Conservation (phyloP, 2,329 filamentous ascomycete genomes). For the Blastomyces parvus region DNA sequence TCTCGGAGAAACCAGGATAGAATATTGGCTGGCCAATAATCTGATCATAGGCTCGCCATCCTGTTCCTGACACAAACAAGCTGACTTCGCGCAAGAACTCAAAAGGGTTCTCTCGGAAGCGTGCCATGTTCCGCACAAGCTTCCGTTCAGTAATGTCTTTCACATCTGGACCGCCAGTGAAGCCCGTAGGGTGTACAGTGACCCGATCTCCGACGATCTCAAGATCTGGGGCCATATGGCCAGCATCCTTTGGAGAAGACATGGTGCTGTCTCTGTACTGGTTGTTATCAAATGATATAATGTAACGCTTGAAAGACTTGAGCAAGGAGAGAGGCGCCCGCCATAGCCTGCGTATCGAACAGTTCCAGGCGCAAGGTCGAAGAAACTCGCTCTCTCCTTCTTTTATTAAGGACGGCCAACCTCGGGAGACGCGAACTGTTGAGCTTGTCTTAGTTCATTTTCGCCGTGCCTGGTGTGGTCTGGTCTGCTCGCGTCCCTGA, state of each 20-base stretch:
- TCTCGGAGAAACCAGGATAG: conserved; percentile 82
- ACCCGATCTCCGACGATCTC: conserved; percentile 66
- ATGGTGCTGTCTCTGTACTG: conserved; percentile 11
- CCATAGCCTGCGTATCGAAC: neutral
- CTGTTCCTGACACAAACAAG: conserved; percentile 81
- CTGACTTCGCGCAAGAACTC: conserved; percentile 89
- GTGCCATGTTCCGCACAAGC: conserved; percentile 63
- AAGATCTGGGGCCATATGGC: conserved; percentile 54
- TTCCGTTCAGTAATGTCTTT: conserved; percentile 42
- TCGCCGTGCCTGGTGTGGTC: neutral
- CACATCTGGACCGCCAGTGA: conserved; percentile 31
- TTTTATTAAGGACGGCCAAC: neutral
- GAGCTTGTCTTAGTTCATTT: neutral
- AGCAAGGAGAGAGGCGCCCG: neutral
- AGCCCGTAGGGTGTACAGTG: conserved; percentile 64
- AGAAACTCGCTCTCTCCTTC: neutral
- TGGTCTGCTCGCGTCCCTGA: neutral
- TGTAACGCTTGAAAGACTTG: neutral
- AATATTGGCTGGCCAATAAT: conserved; percentile 88
- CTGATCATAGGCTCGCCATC: conserved; percentile 90
- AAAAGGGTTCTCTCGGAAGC: conserved; percentile 64
- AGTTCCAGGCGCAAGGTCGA: neutral
- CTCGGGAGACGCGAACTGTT: neutral
- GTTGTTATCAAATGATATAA: neutral
- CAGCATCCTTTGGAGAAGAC: conserved; percentile 26